These are phyloP conservation scores for Neonectria faginata DNA, from an alignment of 2,329 filamentous ascomycete genomes.

Conservation along the genomic window DNA sequence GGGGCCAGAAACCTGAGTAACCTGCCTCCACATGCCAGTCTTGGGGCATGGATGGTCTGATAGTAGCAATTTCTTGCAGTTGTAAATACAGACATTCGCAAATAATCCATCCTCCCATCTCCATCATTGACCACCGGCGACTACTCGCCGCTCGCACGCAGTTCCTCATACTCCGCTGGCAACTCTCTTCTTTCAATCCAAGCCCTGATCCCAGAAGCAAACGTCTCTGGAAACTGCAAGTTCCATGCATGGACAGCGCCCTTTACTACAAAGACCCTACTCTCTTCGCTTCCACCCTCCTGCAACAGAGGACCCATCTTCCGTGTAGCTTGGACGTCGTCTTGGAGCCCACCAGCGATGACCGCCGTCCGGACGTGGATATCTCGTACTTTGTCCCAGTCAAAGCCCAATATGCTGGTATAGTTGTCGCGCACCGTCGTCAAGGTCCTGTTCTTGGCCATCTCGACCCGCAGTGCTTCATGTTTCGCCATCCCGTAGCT, in stretches of 20 bases:
- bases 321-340: conserved; percentile 9
- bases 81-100: too few species aligned
- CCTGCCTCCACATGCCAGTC: background rate
- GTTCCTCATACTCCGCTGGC: conserved; percentile 7
- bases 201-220: conserved; percentile 2
- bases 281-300: background rate
- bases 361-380: background rate
- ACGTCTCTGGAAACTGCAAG: conserved; percentile 5
- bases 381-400: background rate
- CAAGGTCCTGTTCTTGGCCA: conserved; percentile 8
- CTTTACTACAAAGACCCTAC: background rate
- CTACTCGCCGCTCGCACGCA: background rate
- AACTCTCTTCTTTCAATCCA: conserved; percentile 2
- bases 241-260: conserved; percentile 3
- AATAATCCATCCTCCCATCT: too few species aligned
- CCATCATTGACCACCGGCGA: too few species aligned
- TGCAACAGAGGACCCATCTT: conserved; percentile 3
- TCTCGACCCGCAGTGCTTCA: conserved; percentile 1
- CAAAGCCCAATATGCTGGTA: conserved; percentile 2
- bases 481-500: conserved; percentile 2
- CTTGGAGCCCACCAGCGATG: background rate
- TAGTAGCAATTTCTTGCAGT: too few species aligned
- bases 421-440: background rate
- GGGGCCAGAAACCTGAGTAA: conserved; percentile 49
- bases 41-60: too few species aligned